Base-by-base conservation (phyloP, 2,329 filamentous ascomycete species). In the Aspergillus brunneoviolaceus region DNA sequence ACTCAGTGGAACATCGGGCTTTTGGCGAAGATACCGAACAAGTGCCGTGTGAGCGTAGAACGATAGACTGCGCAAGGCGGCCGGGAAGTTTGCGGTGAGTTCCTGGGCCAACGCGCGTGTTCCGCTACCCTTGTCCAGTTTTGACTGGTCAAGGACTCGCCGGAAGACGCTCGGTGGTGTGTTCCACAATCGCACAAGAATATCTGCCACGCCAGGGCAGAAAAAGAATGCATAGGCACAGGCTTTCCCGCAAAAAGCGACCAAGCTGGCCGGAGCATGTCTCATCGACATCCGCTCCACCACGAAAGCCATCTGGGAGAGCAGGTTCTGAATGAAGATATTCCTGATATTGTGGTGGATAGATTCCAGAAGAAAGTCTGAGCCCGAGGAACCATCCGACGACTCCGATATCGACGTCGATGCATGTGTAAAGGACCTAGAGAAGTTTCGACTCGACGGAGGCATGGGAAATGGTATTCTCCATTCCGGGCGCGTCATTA, bases 191-290 rank as follows among this genome's bases (percentile, higher is more conserved):
- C 92, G 86, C 27, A 94, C 85, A 52, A 96, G 81, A 54, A 96
- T 85, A 70, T 96, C 92, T 7, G 91, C 89, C 57, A 96, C 85
- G 4, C 91, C 91, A 0, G 92, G 91, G 29, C 91, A 93, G 70
- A 96, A 97, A 77, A 94, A 95, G 76, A 96, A 96, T 31, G 91
- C 92, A 74, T 96, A 96, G 2, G 93, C 92, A 70, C 90, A 94
- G 4, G 92, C 91, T 76, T 95, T 96, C 61, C 91, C 93, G 57
- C 91, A 92, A 72, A 96, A 96, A 31, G 89, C 89, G 60, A 96
- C 90, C 60, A 92, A 75, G 67, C 86, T 89, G 47, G 86, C 85
- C 45, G 86, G 84, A 10, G 87, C 86, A 69, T 92, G 89, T 52
- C 91, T 86, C 69, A 91, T 80, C 16, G 91, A 92, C 87, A 96